phyloP scores from a whole-genome alignment of 139 green algal species.

The Cymbomonas tetramitiformis region DNA sequence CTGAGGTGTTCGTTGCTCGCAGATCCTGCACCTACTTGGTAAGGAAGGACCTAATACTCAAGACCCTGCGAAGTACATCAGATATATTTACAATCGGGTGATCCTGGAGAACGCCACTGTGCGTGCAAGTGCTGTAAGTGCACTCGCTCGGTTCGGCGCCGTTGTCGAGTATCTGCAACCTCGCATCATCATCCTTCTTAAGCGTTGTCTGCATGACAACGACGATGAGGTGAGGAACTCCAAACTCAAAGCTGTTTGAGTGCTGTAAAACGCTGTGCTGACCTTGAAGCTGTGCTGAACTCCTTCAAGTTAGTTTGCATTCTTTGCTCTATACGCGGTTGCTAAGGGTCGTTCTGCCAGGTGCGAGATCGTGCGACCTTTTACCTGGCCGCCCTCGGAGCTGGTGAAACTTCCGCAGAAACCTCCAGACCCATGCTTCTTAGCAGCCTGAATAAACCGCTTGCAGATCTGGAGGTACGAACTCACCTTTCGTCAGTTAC shows the following conservation, averaged over 20 bases:
- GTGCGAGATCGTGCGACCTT: constrained; percentile 88
- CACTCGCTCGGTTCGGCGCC: constrained; percentile 75
- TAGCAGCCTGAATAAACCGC: too few relatives aligned
- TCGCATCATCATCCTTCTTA: constrained; percentile 71
- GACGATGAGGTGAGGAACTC: constrained; percentile 85
- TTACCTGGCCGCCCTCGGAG: constrained; percentile 41
- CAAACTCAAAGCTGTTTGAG: background rate
- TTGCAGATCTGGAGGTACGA: too few relatives aligned
- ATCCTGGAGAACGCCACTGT: constrained; percentile 98
- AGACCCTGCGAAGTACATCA: constrained; percentile 43
- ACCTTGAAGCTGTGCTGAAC: too few relatives aligned
- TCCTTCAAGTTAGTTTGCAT: too few relatives aligned
- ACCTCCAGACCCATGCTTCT: too few relatives aligned
- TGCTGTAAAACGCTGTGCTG: background rate
- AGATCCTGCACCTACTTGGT: constrained; percentile 89
- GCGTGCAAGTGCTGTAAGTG: constrained; percentile 71
- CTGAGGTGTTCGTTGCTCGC: too few relatives aligned
- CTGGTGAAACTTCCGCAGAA: too few relatives aligned
- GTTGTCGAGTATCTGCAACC: constrained; percentile 27
- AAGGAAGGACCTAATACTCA: constrained; percentile 52
- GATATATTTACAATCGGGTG: constrained; percentile 98
- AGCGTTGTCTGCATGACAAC: constrained; percentile 80
- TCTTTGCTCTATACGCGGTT: too few relatives aligned
- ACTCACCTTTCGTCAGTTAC: too few relatives aligned
- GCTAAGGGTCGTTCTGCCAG: too few relatives aligned